phyloP scores from a whole-genome alignment of 2,329 filamentous ascomycete genomes.

The Claviceps quebecensis region DNA sequence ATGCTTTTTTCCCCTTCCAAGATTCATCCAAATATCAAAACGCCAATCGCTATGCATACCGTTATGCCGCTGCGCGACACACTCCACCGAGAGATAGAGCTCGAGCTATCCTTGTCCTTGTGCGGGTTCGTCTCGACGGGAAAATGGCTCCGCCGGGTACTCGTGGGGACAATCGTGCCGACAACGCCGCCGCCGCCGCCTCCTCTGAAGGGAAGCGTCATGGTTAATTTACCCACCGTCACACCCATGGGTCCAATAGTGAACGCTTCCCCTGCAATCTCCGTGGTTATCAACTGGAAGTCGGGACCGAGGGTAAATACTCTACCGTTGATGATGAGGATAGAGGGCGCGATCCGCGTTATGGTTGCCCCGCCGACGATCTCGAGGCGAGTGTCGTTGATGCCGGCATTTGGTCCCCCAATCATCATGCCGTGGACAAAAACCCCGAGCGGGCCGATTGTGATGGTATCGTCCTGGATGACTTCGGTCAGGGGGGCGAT shows the following conservation, averaged over 20 bases:
- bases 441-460: slow-evolving; percentile 33
- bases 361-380: slow-evolving; percentile 40
- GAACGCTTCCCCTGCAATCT: slow-evolving; percentile 35
- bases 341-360: slow-evolving; percentile 32
- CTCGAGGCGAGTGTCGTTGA: slow-evolving; percentile 26
- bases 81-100: slow-evolving; percentile 5
- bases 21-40: slow-evolving; percentile 20
- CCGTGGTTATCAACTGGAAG: slow-evolving; percentile 27
- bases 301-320: slow-evolving; percentile 38
- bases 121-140: slow-evolving; percentile 15
- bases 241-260: slow-evolving; percentile 36
- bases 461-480: slow-evolving; percentile 36
- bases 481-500: slow-evolving; percentile 21
- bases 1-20: background rate
- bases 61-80: slow-evolving; percentile 9
- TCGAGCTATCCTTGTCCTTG: slow-evolving; percentile 11
- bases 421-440: slow-evolving; percentile 26
- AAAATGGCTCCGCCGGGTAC: slow-evolving; percentile 10
- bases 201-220: slow-evolving; percentile 31
- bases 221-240: slow-evolving; percentile 28
- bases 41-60: slow-evolving; percentile 26
- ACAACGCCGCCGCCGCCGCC: slow-evolving; percentile 28
- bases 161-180: slow-evolving; percentile 24
- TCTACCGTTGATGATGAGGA: slow-evolving; percentile 33
- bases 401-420: slow-evolving; percentile 25